phyloP scores from a whole-genome alignment of 1,284 basidiomycete genomes.

The Heliocybe sulcata region DNA sequence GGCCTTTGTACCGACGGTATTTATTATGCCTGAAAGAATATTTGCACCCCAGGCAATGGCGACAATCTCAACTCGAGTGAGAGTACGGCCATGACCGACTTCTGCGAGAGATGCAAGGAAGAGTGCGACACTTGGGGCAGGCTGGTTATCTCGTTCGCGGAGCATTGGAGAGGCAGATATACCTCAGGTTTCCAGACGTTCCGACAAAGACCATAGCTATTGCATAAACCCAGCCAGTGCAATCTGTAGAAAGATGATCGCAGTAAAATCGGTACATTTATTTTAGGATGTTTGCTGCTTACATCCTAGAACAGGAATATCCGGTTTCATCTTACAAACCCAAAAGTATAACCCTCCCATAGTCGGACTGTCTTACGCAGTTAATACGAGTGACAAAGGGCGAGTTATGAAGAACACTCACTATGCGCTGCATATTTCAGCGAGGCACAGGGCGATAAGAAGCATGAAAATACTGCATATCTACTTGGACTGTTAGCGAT shows the following conservation, averaged over 20 bases:
- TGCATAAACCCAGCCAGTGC: constrained; percentile 54
- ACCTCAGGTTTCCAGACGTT: constrained; percentile 54
- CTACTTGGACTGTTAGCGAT: constrained; percentile 22
- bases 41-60: constrained; percentile 55
- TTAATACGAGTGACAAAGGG: too few relatives aligned
- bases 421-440: constrained; percentile 57
- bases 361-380: constrained; percentile 31
- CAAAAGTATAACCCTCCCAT: constrained; percentile 57
- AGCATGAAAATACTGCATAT: constrained; percentile 57
- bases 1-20: constrained; percentile 33
- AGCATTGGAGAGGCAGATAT: background rate
- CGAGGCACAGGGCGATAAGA: constrained; percentile 46
- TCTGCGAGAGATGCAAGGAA: constrained; percentile 49
- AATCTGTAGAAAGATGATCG: constrained; percentile 23
- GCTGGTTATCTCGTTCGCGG: background rate
- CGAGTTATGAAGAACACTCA: constrained; percentile 25
- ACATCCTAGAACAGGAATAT: constrained; percentile 48
- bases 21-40: constrained; percentile 45
- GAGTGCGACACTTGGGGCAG: constrained; percentile 39
- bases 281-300: constrained; percentile 14
- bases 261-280: background rate
- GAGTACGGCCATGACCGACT: constrained; percentile 35
- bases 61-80: constrained; percentile 43
- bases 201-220: constrained; percentile 57
- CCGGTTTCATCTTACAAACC: constrained; percentile 59